Evolutionary conservation across 768 basidiomycete genomes (phyloP), one percentile per base, ranked within the genome.

Genomic region (Agrocybe praecox): DNA sequence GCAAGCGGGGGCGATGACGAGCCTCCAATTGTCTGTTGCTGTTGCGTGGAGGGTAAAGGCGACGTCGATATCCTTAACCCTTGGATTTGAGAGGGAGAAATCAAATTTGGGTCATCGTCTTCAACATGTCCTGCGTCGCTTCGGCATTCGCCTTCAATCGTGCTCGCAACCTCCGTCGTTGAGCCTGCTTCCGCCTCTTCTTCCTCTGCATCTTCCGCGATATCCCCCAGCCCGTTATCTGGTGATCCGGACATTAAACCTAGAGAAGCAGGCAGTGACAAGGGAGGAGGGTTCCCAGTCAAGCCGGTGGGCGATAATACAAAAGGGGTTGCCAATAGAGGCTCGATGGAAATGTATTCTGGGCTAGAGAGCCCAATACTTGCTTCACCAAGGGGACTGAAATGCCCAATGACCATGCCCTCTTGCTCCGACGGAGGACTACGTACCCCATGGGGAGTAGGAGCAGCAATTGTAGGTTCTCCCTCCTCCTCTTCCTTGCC

Each of bases 161-260:
- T 62, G 26, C 45, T 59, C 17, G 61, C 46, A 15, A 51, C 49
- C 9, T 63, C 63, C 12, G 57, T 63, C 4, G 60, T 54, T 42
- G 61, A 55, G 1, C 54, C 58, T 15, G 64, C 62, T 15, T 63
- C 70, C 36, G 69, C 66, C 17, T 73, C 72, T 21, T 82, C 85
- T 45, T 86, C 84, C 62, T 86, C 85, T 24, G 80, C 81, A n/a
- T 82, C 83, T 64, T 87, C 86, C 9, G 80, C 79, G 32, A 87
- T 87, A 62, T 86, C 82, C 47, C 81, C 83, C n/a, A 87, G 69
- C 0, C 76, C 76, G 32, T 73, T 73, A 11, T 67, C 65, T 55
- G 67, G 71, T 42, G 67, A 70, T 57, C 36, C 36, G n/a, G 36
- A 14, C 36, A 40, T 6, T 5, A 40, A 4, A 12, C 36, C 36